Evolutionary conservation across 2,329 filamentous ascomycete genomes (phyloP).

Genomic region (Ilyonectria robusta): DNA sequence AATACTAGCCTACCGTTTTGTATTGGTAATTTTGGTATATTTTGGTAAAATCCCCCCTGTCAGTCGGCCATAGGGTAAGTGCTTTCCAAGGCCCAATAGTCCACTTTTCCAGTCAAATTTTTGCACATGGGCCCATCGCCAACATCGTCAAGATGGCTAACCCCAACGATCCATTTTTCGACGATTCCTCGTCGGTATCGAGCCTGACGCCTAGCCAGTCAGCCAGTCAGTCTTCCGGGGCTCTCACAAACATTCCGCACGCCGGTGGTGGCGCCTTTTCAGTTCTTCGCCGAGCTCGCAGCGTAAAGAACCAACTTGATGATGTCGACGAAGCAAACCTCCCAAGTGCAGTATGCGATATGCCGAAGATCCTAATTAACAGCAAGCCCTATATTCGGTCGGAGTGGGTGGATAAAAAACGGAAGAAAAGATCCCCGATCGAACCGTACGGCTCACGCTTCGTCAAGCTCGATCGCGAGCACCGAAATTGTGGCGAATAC

Average conservation of each 20-base stretch:
- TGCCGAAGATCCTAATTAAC: no score
- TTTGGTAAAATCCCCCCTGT: not conserved
- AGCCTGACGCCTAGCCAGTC: no score
- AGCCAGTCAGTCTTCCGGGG: constrained; percentile 2
- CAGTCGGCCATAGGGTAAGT: not conserved
- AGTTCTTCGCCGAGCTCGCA: not conserved
- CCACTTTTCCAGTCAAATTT: no score
- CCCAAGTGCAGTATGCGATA: no score
- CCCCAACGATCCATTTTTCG: constrained; percentile 4
- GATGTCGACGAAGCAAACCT: constrained; percentile 3
- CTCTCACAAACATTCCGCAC: constrained; percentile 5
- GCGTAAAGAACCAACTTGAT: constrained; percentile 3
- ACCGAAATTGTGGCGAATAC: no score
- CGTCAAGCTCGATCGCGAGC: no score
- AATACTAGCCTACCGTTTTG: constrained; percentile 6
- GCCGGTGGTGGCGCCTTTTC: constrained; percentile 2
- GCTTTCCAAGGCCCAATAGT: no score
- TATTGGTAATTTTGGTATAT: not conserved
- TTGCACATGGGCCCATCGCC: no score
- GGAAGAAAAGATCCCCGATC: no score
- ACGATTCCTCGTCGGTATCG: not conserved
- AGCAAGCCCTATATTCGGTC: no score
- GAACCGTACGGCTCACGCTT: no score
- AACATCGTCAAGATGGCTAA: not conserved
- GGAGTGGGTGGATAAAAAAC: no score